Evolutionary conservation across 768 basidiomycete species (phyloP), one percentile per base, ranked within the genome.

Genomic region (Macrolepiota fuliginosa): DNA sequence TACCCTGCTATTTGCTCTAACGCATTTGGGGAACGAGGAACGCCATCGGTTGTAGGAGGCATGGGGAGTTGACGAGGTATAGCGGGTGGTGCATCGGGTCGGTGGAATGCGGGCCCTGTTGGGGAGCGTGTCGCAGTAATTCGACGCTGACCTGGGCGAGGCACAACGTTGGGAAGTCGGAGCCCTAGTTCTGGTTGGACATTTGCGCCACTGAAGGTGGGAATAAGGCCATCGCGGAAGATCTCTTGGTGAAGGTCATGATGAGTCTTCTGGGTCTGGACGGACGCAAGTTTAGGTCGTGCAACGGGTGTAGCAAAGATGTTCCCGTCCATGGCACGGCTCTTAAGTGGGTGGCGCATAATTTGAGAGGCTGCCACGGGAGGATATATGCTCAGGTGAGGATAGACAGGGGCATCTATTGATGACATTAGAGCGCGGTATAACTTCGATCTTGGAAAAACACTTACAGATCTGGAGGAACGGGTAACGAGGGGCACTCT

Each of bases 231-330:
- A 39, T 32, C 36, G 24, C 25, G 45, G 45, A 61, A 55, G 24
- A 55, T 45, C 27, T 61, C 53, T 29, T 54, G 24, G 36, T 61
- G 60, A 55, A 61, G 54, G 19, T 61, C 60, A 36, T 7, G 32
- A n/a, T 61, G 53, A 24, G 53, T 37, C 25, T 49, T 55, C 22
- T 17, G 27, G 27, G 9, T 56, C 25, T 36, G 19, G 11, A 7
- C 2, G 7, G 9, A 32, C 29, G 35, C 13, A 11, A 10, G 9
- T 45, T 47, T 54, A 13, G 47, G 47, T 49, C 22, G 47, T 49
- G 47, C 22, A 12, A 49, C n/a, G 5, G 47, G 22, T 5, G 11
- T 15, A 10, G 24, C 47, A 25, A 9, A 25, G 10, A 15, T 49
- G 24, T 49, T 49, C 22, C 24, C 1, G 10, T 49, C 19, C 19